phyloP scores from a whole-genome alignment of 495 filamentous ascomycete species.

The Aspergillus hancockii region DNA sequence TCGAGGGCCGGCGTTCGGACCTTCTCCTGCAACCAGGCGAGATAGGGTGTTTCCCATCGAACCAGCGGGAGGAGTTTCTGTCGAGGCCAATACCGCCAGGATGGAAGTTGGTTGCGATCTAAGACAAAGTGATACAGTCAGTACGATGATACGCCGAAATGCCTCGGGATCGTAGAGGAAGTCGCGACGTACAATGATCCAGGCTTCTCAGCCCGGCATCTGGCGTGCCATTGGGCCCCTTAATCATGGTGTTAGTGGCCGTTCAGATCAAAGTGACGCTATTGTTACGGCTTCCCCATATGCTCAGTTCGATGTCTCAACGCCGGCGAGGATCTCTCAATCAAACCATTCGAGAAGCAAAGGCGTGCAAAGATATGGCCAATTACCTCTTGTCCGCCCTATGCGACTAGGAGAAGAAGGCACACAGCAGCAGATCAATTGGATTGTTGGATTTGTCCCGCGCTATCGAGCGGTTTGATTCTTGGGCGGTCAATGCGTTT shows the following conservation, averaged over 20 bases:
- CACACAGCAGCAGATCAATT: conserved; percentile 3
- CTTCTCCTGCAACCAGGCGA: conserved; percentile 79
- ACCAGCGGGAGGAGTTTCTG: conserved; percentile 81
- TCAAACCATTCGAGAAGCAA: neutral
- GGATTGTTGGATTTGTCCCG: conserved; percentile 5
- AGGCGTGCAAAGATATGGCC: neutral
- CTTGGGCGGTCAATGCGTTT: conserved; percentile 4
- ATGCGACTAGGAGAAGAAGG: neutral
- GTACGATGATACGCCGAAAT: conserved; percentile 6
- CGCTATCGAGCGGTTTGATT: conserved; percentile 3
- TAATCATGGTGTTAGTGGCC: conserved; percentile 37
- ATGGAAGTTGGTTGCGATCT: conserved; percentile 82
- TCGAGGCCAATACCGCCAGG: conserved; percentile 86
- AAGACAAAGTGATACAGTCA: conserved; percentile 5
- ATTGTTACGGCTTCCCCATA: conserved; percentile 15
- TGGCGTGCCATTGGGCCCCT: conserved; percentile 41
- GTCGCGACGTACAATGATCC: conserved; percentile 66
- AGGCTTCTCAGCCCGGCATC: conserved; percentile 74
- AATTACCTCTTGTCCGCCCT: neutral
- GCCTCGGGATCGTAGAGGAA: neutral
- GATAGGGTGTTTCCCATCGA: conserved; percentile 92
- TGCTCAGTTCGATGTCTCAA: conserved; percentile 1
- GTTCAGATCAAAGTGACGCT: conserved; percentile 19
- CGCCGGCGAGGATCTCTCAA: neutral
- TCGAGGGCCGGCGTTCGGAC: conserved; percentile 80